Base-by-base conservation (phyloP, 371 early-diverging fungal species). In the Capniomyces stellatus region DNA sequence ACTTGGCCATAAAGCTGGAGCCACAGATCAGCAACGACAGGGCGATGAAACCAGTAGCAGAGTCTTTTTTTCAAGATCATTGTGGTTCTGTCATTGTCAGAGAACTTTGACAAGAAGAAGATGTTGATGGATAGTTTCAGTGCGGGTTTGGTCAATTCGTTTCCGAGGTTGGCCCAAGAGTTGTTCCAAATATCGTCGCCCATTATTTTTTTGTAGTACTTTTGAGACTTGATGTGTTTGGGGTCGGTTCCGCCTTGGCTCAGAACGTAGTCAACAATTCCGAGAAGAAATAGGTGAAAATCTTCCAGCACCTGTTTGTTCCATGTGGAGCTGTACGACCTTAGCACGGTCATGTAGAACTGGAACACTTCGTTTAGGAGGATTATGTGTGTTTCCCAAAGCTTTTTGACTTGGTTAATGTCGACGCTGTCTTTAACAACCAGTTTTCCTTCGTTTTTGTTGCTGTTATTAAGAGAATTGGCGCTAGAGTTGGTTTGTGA, bases 321-420 rank as follows among this genome's bases (percentile, higher is more conserved):
- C 51, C 51, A 51, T 19, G 23, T 12, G 8, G 51, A 51, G 24
- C 29, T 31, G 21, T 31, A 30, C 35, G 51, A 51, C 12, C 51
- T 25, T 24, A 51, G 12, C 19, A 40, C 51, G 22, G 51, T 51
- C 3, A 40, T 23, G 35, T 35, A 51, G 35, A 51, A 51, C 35
- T 51, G 51, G 51, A 51, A 51, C 4, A 51, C 31, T 15, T 51
- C 51, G 24, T 51, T 51, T 51, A 51, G 24, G 4, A 51, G 51
- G 6, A 6, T 15, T 31, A 51, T 30, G 21, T 51, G 51, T 29
- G 29, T 27, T 13, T 51, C 31, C 51, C 51, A 51, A 29, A 30
- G 21, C n/a, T 35, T 35, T 35, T 35, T 35, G 10, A 35, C 15
- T n/a, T n/a, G n/a, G n/a, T n/a, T n/a, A n/a, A n/a, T n/a, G n/a